A percentile compares a stretch with the other conserved stretches of the same genome.
Conservation (phyloP, 306 rosid genomes). For the Glycyrrhiza uralensis region DNA sequence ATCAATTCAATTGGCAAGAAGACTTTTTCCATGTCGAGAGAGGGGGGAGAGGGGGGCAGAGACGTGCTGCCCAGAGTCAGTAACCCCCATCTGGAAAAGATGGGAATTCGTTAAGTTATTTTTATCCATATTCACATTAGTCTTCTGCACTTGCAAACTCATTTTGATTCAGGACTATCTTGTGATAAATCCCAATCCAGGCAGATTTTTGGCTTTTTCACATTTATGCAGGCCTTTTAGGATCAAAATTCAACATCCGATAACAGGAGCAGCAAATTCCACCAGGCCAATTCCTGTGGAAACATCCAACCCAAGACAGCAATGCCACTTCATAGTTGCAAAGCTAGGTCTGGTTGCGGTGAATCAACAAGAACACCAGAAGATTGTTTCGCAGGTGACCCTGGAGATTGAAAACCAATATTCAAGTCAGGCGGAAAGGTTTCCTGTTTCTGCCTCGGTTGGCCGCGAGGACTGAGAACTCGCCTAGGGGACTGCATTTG, state of each 20-base stretch:
- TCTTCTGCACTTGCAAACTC: constrained; percentile 21
- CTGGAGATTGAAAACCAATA: constrained; percentile 85
- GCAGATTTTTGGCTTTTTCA: constrained; percentile 7
- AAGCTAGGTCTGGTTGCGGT: constrained; percentile 98
- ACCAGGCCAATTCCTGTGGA: constrained; percentile 18
- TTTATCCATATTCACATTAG: constrained; percentile 2
- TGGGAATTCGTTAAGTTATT: background rate
- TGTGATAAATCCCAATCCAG: constrained; percentile 14
- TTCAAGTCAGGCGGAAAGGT: constrained; percentile 94
- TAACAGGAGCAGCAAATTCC: constrained; percentile 20
- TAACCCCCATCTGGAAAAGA: constrained; percentile 27
- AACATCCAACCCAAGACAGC: constrained; percentile 38
- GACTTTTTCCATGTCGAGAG: constrained; percentile 4
- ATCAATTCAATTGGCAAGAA: constrained; percentile 25
- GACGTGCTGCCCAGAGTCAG: constrained; percentile 3
- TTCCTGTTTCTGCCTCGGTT: constrained; percentile 71
- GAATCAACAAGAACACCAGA: constrained; percentile 75
- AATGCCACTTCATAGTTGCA: constrained; percentile 74
- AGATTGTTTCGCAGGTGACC: constrained; percentile 85
- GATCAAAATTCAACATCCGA: constrained; percentile 22
- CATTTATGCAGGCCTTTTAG: constrained; percentile 18
- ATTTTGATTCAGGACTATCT: background rate
- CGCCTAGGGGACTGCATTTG: constrained; percentile 73
- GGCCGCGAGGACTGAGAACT: constrained; percentile 57
- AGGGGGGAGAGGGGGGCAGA: background rate